Percentiles rank a stretch among this genome's conserved stretches.
Evolutionary conservation across 768 basidiomycete species (phyloP).

Genomic region (Pulveroboletus sp.): DNA sequence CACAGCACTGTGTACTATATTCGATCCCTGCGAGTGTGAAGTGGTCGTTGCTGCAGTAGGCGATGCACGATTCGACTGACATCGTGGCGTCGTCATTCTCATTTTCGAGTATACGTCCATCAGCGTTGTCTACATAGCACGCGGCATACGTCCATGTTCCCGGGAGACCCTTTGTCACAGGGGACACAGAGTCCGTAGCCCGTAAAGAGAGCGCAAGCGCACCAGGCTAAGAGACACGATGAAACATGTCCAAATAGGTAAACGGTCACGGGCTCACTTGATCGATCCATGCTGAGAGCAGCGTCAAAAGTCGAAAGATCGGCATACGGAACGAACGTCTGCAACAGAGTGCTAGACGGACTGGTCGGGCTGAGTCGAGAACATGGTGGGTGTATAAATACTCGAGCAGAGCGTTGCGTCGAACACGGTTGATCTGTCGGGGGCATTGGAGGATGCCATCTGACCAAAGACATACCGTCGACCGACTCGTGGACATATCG

Average conservation of each 20-base stretch:
- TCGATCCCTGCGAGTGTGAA: constrained; percentile 70
- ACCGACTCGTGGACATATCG: background rate
- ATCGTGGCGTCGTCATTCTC: constrained; percentile 35
- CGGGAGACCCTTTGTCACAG: constrained; percentile 51
- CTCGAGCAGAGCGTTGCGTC: background rate
- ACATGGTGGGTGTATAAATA: background rate
- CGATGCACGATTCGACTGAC: constrained; percentile 64
- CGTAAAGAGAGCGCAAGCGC: background rate
- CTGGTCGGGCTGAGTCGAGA: background rate
- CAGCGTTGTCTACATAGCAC: constrained; percentile 69
- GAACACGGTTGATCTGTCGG: background rate
- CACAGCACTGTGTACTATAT: constrained; percentile 50
- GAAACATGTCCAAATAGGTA: background rate
- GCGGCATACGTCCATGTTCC: constrained; percentile 54
- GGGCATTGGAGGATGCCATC: constrained; percentile 26
- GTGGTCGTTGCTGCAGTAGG: constrained; percentile 47
- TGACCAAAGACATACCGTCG: no score
- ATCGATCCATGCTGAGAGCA: background rate
- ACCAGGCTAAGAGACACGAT: background rate
- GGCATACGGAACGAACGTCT: background rate
- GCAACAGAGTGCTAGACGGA: background rate
- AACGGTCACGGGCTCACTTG: background rate
- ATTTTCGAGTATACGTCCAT: constrained; percentile 56
- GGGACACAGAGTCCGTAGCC: constrained; percentile 7
- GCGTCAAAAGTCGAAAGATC: background rate